Percentiles rank a stretch among this genome's conserved stretches.
Evolutionary conservation across 441 rosid genomes (phyloP).

Genomic region (Erodium moschatum): DNA sequence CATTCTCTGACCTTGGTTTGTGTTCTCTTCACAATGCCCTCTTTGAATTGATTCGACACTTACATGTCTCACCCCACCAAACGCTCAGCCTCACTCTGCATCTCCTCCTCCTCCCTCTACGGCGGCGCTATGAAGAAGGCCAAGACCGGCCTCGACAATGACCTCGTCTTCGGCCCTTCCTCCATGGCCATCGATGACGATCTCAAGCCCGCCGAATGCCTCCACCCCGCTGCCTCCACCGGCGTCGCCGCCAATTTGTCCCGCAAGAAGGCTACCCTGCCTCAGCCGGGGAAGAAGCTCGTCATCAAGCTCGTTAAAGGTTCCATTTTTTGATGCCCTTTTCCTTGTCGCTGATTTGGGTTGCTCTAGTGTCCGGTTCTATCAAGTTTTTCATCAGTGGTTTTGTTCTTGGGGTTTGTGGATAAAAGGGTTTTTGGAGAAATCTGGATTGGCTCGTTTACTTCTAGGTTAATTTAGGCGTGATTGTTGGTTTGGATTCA

Average conservation of each 20-base stretch:
- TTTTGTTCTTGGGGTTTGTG: not conserved
- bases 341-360: no score
- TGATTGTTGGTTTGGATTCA: not conserved
- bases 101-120: conserved; percentile 31
- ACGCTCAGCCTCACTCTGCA: conserved; percentile 45
- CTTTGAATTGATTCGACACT: conserved; percentile 5
- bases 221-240: conserved; percentile 24
- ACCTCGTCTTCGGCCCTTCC: conserved; percentile 46
- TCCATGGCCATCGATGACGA: conserved; percentile 61
- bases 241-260: conserved; percentile 62
- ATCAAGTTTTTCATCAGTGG: not conserved
- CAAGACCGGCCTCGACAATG: conserved; percentile 50
- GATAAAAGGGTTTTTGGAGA: not conserved
- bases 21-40: conserved; percentile 12
- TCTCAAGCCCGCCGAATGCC: conserved; percentile 37
- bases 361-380: not conserved
- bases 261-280: conserved; percentile 82
- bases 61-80: conserved; percentile 92
- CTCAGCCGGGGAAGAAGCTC: conserved; percentile 88
- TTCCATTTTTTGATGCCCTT: conserved; percentile 11
- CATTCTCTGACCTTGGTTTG: no score
- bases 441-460: conserved; percentile 14
- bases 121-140: conserved; percentile 55
- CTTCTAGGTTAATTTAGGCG: not conserved
- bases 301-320: conserved; percentile 87